Percentiles rank a stretch among this genome's conserved stretches.
These are phyloP conservation scores for Melaleuca alternifolia DNA, from an alignment of 345 rosid genomes.

Conservation along the genomic window DNA sequence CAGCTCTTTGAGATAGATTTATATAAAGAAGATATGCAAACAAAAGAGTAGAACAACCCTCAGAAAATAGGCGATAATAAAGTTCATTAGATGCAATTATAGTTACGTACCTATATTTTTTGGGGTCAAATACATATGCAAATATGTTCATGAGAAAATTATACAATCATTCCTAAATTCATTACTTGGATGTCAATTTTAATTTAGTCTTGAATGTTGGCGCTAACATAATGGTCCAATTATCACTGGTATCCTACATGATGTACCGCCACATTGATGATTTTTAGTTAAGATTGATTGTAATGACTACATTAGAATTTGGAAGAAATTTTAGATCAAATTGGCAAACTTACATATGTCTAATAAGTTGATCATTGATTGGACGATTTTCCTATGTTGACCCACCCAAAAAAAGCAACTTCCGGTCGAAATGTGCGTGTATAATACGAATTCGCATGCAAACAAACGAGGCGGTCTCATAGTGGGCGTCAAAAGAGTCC, in stretches of 20 bases:
- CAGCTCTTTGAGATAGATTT: neutral
- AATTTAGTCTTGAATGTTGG: no score
- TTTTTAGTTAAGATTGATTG: accelerated
- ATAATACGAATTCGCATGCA: neutral
- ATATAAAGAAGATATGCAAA: neutral
- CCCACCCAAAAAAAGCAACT: neutral
- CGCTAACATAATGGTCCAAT: accelerated
- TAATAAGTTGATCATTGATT: neutral
- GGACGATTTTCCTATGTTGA: neutral
- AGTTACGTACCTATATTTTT: neutral
- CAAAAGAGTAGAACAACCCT: neutral
- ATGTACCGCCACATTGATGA: accelerated
- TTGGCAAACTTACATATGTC: accelerated
- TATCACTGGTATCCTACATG: accelerated
- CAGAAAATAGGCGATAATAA: neutral
- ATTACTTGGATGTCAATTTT: neutral
- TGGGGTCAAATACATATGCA: neutral
- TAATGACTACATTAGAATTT: neutral
- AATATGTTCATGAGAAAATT: neutral
- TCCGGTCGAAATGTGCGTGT: neutral
- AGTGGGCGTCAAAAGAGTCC: neutral
- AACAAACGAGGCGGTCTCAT: neutral
- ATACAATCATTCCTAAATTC: neutral
- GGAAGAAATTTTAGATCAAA: accelerated
- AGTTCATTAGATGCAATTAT: neutral